These are phyloP conservation scores for Solanum aculeatissimum DNA, from an alignment of 305 asterid species.

Conservation along the genomic window DNA sequence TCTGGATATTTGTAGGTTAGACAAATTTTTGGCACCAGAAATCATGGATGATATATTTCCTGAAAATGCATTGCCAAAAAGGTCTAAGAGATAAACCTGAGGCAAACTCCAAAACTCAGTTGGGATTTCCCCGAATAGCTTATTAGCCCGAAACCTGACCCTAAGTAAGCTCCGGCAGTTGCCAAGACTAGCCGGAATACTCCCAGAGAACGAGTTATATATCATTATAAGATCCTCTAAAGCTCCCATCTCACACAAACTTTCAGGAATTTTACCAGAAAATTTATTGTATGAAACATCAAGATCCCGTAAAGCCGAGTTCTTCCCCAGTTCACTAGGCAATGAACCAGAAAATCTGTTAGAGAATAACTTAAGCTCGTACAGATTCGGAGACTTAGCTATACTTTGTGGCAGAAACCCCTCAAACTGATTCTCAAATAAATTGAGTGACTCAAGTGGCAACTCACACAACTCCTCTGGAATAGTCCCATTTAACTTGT, in stretches of 20 bases:
- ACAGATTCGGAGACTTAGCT: conserved; percentile 43
- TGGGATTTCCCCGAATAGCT: conserved; percentile 49
- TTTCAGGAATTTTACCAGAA: conserved; percentile 44
- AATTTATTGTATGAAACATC: conserved; percentile 47
- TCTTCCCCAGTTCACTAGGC: conserved; percentile 64
- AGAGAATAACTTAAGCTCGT: conserved; percentile 40
- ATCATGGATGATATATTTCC: conserved; percentile 54
- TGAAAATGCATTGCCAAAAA: conserved; percentile 36
- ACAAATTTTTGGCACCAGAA: conserved; percentile 40
- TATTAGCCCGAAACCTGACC: conserved; percentile 38
- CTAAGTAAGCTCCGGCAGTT: conserved; percentile 43
- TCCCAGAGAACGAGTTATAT: conserved; percentile 44
- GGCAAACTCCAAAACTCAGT: conserved; percentile 68
- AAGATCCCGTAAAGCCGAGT: conserved; percentile 34
- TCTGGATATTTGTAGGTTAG: conserved; percentile 31
- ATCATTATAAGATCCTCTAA: conserved; percentile 31
- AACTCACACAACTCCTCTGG: conserved; percentile 58
- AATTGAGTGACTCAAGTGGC: conserved; percentile 63
- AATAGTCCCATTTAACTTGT: conserved; percentile 45
- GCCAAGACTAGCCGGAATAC: conserved; percentile 43
- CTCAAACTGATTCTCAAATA: conserved; percentile 40
- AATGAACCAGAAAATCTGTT: conserved; percentile 48
- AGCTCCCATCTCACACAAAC: conserved; percentile 42
- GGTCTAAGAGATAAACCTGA: conserved; percentile 47
- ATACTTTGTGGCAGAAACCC: conserved; percentile 63